A percentile compares a stretch with the other conserved stretches of the same genome.
phyloP scores from a whole-genome alignment of 2,329 filamentous ascomycete genomes.

The Fusarium lyarnte region DNA sequence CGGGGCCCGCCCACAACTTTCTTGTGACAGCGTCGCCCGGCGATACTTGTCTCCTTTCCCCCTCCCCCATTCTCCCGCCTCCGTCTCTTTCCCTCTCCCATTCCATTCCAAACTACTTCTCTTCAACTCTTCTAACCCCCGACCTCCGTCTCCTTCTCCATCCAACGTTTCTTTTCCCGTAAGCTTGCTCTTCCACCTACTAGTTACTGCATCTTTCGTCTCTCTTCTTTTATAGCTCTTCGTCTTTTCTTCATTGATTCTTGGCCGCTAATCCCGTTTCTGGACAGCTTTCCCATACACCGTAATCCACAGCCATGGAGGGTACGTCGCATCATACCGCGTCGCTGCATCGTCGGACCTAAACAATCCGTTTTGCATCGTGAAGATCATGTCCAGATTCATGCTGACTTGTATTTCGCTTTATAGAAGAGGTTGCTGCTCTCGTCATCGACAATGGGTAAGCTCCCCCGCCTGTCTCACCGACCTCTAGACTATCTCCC shows the following conservation, averaged over 20 bases:
- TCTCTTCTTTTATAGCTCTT: conserved; percentile 36
- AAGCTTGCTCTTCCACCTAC: conserved; percentile 34
- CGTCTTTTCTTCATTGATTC: conserved; percentile 32
- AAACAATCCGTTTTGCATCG: conserved; percentile 38
- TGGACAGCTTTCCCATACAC: conserved; percentile 47
- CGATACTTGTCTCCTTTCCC: conserved; percentile 49
- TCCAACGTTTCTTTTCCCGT: conserved; percentile 45
- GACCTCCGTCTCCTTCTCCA: conserved; percentile 46
- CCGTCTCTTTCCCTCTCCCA: conserved; percentile 44
- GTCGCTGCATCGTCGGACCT: conserved; percentile 37
- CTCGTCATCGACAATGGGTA: conserved; percentile 99
- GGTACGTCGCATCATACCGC: conserved; percentile 54
- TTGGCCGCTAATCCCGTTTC: conserved; percentile 46
- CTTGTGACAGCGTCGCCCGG: conserved; percentile 48
- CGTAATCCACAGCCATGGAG: conserved; percentile 65
- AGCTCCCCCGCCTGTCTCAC: conserved; percentile 62
- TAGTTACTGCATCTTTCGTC: conserved; percentile 24
- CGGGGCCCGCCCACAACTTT: conserved; percentile 51
- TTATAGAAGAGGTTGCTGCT: conserved; percentile 98
- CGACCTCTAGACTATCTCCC: conserved; percentile 45
- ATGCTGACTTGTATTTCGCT: conserved; percentile 55
- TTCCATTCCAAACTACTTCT: conserved; percentile 44
- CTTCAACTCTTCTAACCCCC: conserved; percentile 44
- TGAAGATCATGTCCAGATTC: conserved; percentile 25
- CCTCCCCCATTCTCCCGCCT: conserved; percentile 42